Conservation (phyloP, 345 rosid species). For the Eucalyptus regnans region DNA sequence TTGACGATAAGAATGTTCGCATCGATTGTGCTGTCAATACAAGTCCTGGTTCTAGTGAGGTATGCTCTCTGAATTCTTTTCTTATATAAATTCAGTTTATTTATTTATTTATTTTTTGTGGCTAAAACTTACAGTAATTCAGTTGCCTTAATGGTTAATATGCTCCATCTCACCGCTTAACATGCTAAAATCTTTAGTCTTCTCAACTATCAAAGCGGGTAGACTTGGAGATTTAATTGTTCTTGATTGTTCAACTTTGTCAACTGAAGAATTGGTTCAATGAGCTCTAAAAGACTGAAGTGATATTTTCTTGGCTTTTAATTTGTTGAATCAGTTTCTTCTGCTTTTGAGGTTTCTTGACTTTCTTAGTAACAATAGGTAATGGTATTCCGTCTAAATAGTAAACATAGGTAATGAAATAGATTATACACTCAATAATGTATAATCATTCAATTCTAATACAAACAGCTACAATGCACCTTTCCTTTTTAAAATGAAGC, state of each 20-base stretch:
- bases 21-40: slow-evolving; percentile 56
- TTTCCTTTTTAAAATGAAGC: neutral
- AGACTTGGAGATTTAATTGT: neutral
- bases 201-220: neutral
- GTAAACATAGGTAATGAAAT: neutral
- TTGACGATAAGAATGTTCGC: slow-evolving; percentile 24
- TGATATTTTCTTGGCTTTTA: neutral
- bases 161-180: neutral
- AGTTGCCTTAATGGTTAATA: neutral
- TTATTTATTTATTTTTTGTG: no score
- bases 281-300: neutral
- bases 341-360: neutral
- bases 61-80: slow-evolving; percentile 3
- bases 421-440: neutral
- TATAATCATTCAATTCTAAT: neutral
- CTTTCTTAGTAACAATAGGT: neutral
- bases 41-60: slow-evolving; percentile 92
- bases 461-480: neutral
- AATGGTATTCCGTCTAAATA: neutral
- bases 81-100: neutral
- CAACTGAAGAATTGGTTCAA: neutral
- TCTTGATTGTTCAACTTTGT: neutral
- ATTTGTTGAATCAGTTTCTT: neutral
- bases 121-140: no score
- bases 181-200: neutral